phyloP scores from a whole-genome alignment of 306 rosid genomes.

The Hippophae rhamnoides region DNA sequence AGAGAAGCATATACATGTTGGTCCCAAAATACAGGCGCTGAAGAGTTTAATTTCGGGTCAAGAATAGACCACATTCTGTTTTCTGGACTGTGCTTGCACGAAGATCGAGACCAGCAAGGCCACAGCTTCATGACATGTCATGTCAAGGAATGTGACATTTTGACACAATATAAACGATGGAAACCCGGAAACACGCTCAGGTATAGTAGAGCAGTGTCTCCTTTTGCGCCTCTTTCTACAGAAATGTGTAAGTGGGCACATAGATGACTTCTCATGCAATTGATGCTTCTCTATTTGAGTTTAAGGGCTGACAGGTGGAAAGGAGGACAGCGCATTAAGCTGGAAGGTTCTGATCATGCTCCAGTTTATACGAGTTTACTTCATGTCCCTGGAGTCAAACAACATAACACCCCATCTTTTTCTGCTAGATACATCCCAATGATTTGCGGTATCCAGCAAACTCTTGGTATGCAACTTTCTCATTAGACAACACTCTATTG shows the following conservation, averaged over 20 bases:
- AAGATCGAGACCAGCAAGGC: conserved; percentile 42
- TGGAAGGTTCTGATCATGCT: conserved; percentile 98
- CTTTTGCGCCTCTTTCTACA: neutral
- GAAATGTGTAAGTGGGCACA: conserved; percentile 10
- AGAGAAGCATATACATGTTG: conserved; percentile 84
- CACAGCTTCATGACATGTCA: conserved; percentile 69
- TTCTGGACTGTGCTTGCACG: conserved; percentile 73
- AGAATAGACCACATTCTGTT: conserved; percentile 88
- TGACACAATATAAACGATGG: conserved; percentile 79
- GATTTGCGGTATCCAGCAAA: conserved; percentile 78
- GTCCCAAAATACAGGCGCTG: conserved; percentile 88
- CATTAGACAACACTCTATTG: neutral
- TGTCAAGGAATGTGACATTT: conserved; percentile 72
- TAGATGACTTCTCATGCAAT: neutral
- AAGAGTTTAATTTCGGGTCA: conserved; percentile 78
- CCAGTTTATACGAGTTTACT: conserved; percentile 56
- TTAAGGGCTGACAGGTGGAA: conserved; percentile 50
- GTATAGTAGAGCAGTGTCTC: conserved; percentile 25
- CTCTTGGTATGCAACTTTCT: conserved; percentile 46
- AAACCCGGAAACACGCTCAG: conserved; percentile 66
- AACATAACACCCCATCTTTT: conserved; percentile 66
- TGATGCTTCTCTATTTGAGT: neutral
- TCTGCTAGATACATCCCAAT: conserved; percentile 81
- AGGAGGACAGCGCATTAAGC: conserved; percentile 57
- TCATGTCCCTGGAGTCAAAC: conserved; percentile 51